These are phyloP conservation scores for Oryza punctata DNA, from an alignment of 176 grass and related monocot species.

Conservation along the genomic window DNA sequence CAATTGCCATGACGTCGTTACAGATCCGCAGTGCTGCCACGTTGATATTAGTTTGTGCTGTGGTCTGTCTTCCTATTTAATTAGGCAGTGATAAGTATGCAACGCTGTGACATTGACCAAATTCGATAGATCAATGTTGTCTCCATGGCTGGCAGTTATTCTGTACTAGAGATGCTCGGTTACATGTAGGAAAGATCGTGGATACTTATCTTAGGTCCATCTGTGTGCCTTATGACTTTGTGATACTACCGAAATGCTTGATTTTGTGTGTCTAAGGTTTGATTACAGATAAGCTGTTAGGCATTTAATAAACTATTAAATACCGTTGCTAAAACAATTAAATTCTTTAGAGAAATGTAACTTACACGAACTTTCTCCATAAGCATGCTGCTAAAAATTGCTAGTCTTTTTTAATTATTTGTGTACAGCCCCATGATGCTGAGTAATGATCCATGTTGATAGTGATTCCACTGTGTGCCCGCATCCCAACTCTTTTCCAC, in stretches of 20 bases:
- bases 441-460: too few relatives aligned
- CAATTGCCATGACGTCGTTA: rapidly evolving
- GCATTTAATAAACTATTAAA: not conserved
- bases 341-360: not conserved
- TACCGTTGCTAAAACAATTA: not conserved
- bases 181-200: not conserved
- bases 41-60: not conserved
- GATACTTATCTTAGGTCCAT: not conserved
- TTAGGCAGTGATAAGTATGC: too few relatives aligned
- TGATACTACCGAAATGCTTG: not conserved
- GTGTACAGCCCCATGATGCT: too few relatives aligned
- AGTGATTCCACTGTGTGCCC: too few relatives aligned
- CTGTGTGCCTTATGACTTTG: not conserved
- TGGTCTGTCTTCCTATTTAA: not conserved
- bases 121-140: not conserved
- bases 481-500: too few relatives aligned
- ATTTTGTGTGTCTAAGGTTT: not conserved
- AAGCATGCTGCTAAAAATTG: not conserved
- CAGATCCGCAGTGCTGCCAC: not conserved
- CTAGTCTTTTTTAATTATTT: too few relatives aligned
- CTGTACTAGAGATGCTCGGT: not conserved
- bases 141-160: not conserved
- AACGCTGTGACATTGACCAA: not conserved
- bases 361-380: not conserved
- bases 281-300: not conserved